These are phyloP conservation scores for Trichosporon coremiiforme DNA, from an alignment of 1,284 basidiomycete genomes.

Conservation along the genomic window DNA sequence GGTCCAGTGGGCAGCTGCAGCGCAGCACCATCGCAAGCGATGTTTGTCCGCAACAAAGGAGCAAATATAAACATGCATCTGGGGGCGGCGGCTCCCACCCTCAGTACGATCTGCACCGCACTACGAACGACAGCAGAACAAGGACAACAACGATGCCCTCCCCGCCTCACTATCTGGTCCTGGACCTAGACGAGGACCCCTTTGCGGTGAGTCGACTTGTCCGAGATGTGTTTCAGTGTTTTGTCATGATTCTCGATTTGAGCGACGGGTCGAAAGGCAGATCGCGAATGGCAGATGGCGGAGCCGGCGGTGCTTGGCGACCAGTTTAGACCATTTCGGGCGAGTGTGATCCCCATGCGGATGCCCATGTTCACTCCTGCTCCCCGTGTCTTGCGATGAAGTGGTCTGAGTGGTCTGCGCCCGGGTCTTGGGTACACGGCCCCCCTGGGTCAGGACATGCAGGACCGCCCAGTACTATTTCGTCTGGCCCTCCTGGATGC, in stretches of 20 bases:
- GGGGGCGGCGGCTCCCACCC: too few relatives aligned
- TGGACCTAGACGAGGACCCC: slow-evolving; percentile 1
- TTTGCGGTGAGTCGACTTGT: slow-evolving; percentile 8
- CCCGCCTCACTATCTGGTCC: background rate
- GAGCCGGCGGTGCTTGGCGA: too few relatives aligned
- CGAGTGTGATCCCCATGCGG: background rate
- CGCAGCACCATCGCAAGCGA: background rate
- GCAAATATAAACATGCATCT: background rate
- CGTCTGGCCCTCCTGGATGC: too few relatives aligned
- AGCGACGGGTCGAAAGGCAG: too few relatives aligned
- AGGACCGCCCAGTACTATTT: too few relatives aligned
- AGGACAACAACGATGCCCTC: background rate
- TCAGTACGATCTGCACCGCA: too few relatives aligned
- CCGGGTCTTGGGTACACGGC: background rate
- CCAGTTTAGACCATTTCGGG: background rate
- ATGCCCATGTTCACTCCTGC: background rate
- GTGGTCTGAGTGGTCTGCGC: background rate
- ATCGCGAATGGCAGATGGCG: too few relatives aligned
- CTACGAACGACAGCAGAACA: background rate
- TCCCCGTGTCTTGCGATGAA: background rate
- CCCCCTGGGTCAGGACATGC: too few relatives aligned
- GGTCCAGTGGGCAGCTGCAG: too few relatives aligned
- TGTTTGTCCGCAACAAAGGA: background rate
- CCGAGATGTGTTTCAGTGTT: too few relatives aligned
- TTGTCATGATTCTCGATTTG: too few relatives aligned